Evolutionary conservation across 2,329 filamentous ascomycete species (phyloP), one percentile per base, ranked within the genome.

Genomic region (Phaeophleospora eucalypticola): DNA sequence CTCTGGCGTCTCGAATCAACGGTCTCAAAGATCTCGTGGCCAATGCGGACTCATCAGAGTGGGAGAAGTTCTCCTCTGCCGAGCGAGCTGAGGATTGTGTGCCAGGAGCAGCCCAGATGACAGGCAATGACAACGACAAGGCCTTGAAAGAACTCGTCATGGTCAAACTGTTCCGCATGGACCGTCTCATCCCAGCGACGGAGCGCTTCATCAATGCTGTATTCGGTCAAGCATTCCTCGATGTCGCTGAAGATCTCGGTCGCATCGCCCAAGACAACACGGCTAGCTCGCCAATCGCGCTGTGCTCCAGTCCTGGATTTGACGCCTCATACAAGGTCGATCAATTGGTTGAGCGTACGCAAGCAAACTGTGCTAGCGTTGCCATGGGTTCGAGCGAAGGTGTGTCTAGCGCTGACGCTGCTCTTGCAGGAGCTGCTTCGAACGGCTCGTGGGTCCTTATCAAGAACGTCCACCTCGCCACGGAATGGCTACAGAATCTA

Each of bases 301-400:
- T 98, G 29, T 91, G 91, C 61, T 98, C 93, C 4, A 96, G 86
- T 62, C 89, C 91, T 50, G 93, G 93, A 32, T 98, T 98, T 66
- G 93, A 98, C 69, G 94, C 94, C 44, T 95, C 89, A 66, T 98
- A 97, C 82, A 98, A 98, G 76, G 93, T 98, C 50, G 93, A 98
- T 68, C 89, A 84, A 51, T 77, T 98, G 44, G 94, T 97, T 21
- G 88, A 95, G 68, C 81, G 88, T 57, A 84, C 82, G 67, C 81
- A 82, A 49, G 84, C 88, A 42, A 83, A 81, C 45, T 98, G 93
- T 72, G 90, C 89, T 49, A 96, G 96, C 68, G 96, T 98, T 64
- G 94, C 94, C 60, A 98, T 98, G 93, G 93, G 93, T 63, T 97
- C 93, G 37, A 94, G 94, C 63, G 93, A 98, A 75, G 88, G 89